phyloP scores from a whole-genome alignment of 163 green algal genomes.

The Prototheca cutis region DNA sequence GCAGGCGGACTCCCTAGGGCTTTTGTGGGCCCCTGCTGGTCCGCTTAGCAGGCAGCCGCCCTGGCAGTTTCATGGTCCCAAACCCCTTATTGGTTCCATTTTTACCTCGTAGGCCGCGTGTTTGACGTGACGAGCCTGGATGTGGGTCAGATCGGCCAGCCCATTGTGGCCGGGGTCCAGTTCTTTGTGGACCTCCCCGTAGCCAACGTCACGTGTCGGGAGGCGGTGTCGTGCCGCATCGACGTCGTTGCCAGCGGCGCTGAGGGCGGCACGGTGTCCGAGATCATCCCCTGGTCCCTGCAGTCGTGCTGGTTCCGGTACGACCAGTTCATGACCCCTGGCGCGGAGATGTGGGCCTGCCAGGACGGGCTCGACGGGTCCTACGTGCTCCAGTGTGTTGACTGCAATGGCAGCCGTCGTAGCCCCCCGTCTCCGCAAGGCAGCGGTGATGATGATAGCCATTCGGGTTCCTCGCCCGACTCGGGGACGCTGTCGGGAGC shows the following conservation, averaged over 20 bases:
- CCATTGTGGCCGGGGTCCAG: too few species aligned
- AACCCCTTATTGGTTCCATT: too few species aligned
- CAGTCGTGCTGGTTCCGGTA: constrained; percentile 6
- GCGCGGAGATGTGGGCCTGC: constrained; percentile 4
- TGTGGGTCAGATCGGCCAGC: too few species aligned
- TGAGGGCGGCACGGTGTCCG: background rate
- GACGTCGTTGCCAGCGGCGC: background rate
- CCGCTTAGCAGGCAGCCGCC: too few species aligned
- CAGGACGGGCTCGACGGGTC: background rate
- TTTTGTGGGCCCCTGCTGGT: too few species aligned
- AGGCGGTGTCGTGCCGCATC: background rate
- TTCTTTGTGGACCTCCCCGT: too few species aligned
- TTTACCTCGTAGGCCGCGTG: background rate
- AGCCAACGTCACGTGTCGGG: background rate
- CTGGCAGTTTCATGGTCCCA: too few species aligned
- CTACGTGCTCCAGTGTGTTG: constrained; percentile 7
- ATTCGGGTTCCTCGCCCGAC: too few species aligned
- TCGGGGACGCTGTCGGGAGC: too few species aligned
- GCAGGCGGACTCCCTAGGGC: too few species aligned
- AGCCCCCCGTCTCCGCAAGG: too few species aligned
- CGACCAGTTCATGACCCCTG: constrained; percentile 1
- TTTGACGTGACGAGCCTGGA: background rate
- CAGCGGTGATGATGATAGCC: too few species aligned
- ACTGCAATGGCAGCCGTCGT: background rate
- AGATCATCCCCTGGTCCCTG: constrained; percentile 1